These are phyloP conservation scores for Fusarium clavum DNA, from an alignment of 2,329 filamentous ascomycete genomes.

Conservation along the genomic window DNA sequence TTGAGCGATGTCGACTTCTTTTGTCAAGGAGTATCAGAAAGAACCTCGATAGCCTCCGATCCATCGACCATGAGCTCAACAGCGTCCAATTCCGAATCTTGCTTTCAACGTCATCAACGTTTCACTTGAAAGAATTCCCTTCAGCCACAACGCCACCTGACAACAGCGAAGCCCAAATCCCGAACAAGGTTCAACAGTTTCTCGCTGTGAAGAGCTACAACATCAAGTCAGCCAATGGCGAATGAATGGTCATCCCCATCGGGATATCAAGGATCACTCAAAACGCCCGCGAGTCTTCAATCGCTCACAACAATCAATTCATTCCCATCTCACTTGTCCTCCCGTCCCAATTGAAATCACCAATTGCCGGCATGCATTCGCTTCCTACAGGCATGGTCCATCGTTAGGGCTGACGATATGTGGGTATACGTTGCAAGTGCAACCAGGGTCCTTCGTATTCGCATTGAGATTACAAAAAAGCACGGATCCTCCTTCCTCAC, in stretches of 20 bases:
- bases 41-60: too few relatives aligned
- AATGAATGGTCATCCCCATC: neutral
- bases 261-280: too few relatives aligned
- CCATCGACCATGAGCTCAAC: too few relatives aligned
- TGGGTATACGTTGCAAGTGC: neutral
- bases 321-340: neutral
- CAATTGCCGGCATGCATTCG: neutral
- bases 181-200: neutral
- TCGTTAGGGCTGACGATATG: neutral
- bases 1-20: too few relatives aligned
- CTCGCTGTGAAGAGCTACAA: neutral
- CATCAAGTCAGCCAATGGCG: neutral
- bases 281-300: neutral
- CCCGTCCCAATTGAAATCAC: neutral
- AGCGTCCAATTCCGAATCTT: neutral
- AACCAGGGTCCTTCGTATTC: constrained; percentile 1
- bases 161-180: too few relatives aligned
- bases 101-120: neutral
- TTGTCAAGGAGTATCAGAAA: too few relatives aligned
- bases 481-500: neutral
- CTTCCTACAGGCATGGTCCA: neutral
- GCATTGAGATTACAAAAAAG: neutral
- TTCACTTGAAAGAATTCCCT: neutral
- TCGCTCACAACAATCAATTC: neutral
- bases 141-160: neutral